Percentiles rank a stretch among this genome's conserved stretches.
phyloP scores from a whole-genome alignment of 441 rosid species.

The Cnidoscolus chayamansa region DNA sequence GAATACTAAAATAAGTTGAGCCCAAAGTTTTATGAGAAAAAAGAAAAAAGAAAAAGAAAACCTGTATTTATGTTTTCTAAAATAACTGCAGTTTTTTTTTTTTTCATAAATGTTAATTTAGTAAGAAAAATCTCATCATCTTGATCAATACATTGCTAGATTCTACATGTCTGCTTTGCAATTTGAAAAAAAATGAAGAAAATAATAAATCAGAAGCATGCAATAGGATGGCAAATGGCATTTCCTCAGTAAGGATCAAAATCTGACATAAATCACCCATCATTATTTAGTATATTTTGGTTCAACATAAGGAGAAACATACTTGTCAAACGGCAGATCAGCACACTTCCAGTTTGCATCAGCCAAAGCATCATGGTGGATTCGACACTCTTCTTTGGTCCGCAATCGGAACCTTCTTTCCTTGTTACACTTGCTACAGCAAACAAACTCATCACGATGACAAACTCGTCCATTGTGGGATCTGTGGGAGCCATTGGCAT shows the following conservation, averaged over 20 bases:
- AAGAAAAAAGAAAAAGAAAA: neutral
- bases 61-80: neutral
- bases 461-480: slow-evolving; percentile 58
- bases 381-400: slow-evolving; percentile 88
- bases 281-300: neutral
- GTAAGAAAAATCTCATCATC: neutral
- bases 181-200: neutral
- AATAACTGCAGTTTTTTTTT: neutral
- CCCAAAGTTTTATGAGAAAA: too few species aligned
- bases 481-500: slow-evolving; percentile 59
- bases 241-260: neutral
- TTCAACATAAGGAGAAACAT: slow-evolving; percentile 25
- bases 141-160: neutral
- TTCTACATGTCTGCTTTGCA: neutral
- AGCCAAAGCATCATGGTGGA: slow-evolving; percentile 89
- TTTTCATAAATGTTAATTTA: neutral
- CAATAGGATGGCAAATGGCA: neutral
- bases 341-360: slow-evolving; percentile 92
- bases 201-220: slow-evolving; percentile 3
- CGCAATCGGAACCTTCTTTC: slow-evolving; percentile 88
- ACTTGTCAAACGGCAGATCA: slow-evolving; percentile 88
- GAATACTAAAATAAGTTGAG: too few species aligned
- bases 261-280: neutral
- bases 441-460: slow-evolving; percentile 95
- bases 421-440: slow-evolving; percentile 71